phyloP scores from a whole-genome alignment of 257 asterid genomes.

The Mitragyna speciosa region DNA sequence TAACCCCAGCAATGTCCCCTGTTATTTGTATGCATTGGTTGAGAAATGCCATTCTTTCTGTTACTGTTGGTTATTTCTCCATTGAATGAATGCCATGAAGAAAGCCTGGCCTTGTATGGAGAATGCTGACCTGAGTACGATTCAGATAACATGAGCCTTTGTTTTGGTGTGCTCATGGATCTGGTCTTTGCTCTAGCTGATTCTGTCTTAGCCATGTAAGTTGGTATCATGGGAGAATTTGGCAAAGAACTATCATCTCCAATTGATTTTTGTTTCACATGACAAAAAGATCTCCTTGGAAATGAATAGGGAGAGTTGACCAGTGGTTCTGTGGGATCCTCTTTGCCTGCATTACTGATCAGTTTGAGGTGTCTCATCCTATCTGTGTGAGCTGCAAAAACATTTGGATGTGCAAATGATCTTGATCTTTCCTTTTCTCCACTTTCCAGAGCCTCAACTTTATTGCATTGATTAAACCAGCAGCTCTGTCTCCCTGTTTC shows the following conservation, averaged over 20 bases:
- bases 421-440: conserved; percentile 39
- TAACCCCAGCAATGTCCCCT: conserved; percentile 26
- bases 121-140: conserved; percentile 59
- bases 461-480: conserved; percentile 36
- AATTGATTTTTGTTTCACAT: conserved; percentile 49
- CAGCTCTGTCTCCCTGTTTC: conserved; percentile 44
- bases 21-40: conserved; percentile 28
- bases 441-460: conserved; percentile 29
- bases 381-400: conserved; percentile 32
- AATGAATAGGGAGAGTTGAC: conserved; percentile 47
- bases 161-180: conserved; percentile 79
- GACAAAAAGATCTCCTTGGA: conserved; percentile 69
- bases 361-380: conserved; percentile 38
- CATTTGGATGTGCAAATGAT: conserved; percentile 30
- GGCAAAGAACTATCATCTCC: conserved; percentile 57
- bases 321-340: conserved; percentile 41
- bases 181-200: conserved; percentile 83
- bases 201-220: conserved; percentile 84
- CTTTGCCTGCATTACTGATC: conserved; percentile 31
- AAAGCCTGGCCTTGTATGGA: conserved; percentile 50
- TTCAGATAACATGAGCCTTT: conserved; percentile 53
- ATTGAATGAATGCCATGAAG: conserved; percentile 52
- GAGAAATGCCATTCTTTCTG: conserved; percentile 47
- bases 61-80: conserved; percentile 35
- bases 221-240: conserved; percentile 59